Evolutionary conservation across 352 stramenopile genomes (phyloP).

Genomic region (Pythium aristosporum): DNA sequence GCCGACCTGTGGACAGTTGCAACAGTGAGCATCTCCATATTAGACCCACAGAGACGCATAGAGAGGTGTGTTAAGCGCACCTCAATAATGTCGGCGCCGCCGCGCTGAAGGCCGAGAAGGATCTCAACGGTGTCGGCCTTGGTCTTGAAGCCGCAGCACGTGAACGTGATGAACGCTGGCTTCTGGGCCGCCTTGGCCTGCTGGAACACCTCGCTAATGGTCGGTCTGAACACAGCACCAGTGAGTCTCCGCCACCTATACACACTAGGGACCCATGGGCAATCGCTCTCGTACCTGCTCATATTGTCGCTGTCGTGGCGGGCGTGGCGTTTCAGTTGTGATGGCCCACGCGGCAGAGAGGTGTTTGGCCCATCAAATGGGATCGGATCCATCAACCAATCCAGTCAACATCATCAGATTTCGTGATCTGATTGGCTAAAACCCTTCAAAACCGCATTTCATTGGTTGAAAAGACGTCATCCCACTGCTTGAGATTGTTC

Average conservation of each 20-base stretch:
- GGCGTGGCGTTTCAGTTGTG: constrained; percentile 10
- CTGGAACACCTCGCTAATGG: constrained; percentile 62
- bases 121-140: constrained; percentile 95
- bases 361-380: constrained; percentile 24
- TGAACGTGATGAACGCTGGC: constrained; percentile 96
- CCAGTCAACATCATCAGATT: constrained; percentile 27
- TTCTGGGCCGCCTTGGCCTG: constrained; percentile 64
- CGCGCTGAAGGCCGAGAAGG: constrained; percentile 94
- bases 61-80: constrained; percentile 22
- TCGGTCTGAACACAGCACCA: constrained; percentile 41
- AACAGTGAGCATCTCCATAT: neutral
- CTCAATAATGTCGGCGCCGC: constrained; percentile 96
- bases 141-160: constrained; percentile 94
- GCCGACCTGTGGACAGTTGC: constrained; percentile 65
- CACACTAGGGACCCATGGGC: neutral
- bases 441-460: neutral
- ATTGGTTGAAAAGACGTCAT: constrained; percentile 24
- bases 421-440: constrained; percentile 24
- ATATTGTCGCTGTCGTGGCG: constrained; percentile 21
- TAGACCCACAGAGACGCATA: neutral
- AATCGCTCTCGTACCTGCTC: constrained; percentile 26
- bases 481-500: constrained; percentile 20
- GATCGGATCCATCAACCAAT: constrained; percentile 26
- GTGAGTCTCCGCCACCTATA: neutral
- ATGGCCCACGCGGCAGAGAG: neutral